Percentiles rank a stretch among this genome's conserved stretches.
Evolutionary conservation across 2,329 filamentous ascomycete species (phyloP).

Genomic region (Penicillium sp.): DNA sequence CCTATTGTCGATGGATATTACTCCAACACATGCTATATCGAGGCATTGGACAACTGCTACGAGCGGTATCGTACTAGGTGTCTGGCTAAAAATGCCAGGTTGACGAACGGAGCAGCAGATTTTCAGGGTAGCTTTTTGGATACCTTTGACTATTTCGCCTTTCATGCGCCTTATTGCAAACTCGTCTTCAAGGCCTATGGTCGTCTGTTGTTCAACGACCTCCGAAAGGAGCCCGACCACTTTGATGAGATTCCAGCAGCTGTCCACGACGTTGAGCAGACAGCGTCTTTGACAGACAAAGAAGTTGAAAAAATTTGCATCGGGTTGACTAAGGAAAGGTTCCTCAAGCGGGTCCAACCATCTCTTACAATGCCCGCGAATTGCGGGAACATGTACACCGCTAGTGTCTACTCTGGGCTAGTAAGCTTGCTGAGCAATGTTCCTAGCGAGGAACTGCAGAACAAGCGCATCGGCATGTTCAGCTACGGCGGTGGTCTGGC

Average conservation of each 20-base stretch:
- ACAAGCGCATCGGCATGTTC: neutral
- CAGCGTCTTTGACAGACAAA: neutral
- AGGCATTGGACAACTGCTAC: neutral
- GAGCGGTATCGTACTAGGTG: neutral
- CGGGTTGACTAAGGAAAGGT: neutral
- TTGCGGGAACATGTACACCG: neutral
- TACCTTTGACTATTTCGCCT: neutral
- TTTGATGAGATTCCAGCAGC: neutral
- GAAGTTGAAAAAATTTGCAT: neutral
- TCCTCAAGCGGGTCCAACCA: neutral
- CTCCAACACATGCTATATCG: neutral
- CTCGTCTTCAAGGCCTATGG: neutral
- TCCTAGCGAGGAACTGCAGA: neutral
- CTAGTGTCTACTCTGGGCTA: neutral
- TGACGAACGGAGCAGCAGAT: neutral
- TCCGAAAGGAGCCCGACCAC: neutral
- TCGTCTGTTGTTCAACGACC: neutral
- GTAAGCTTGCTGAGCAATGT: neutral
- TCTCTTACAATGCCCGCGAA: neutral
- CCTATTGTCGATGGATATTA: neutral
- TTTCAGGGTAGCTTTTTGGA: neutral
- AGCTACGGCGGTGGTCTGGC: neutral
- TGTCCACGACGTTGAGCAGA: neutral
- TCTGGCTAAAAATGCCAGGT: neutral
- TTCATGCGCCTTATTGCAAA: neutral